These are phyloP conservation scores for Aristolochia fimbriata DNA, from an alignment of 164 flowering plant species.

Conservation along the genomic window DNA sequence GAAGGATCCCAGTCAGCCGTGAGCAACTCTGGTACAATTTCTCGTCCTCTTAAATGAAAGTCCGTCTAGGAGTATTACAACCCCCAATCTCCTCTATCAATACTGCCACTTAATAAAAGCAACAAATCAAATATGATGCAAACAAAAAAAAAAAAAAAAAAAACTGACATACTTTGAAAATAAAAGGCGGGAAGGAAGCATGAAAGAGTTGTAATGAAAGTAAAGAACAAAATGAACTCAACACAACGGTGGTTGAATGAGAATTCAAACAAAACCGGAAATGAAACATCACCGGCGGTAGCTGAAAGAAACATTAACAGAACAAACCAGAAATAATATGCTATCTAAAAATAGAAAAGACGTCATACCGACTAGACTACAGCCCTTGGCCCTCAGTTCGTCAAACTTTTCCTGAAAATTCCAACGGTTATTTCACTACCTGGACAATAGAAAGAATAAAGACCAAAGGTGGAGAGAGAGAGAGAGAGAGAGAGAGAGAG, in stretches of 20 bases:
- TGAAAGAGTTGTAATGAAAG: no score
- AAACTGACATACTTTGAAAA: no score
- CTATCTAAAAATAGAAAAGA: not conserved
- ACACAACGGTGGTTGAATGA: not conserved
- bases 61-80: no score
- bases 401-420: conserved; percentile 76
- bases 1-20: no score
- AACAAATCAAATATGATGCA: no score
- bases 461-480: not conserved
- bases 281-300: not conserved
- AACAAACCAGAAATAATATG: not conserved
- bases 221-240: not conserved
- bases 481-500: not conserved
- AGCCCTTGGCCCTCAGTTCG: conserved; percentile 69
- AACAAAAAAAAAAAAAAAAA: no score
- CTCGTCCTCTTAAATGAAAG: no score
- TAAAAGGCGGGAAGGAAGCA: no score
- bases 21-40: no score
- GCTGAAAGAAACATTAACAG: not conserved
- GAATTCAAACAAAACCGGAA: not conserved
- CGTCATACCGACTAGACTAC: conserved; percentile 56
- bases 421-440: not conserved
- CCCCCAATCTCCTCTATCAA: no score
- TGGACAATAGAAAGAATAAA: not conserved
- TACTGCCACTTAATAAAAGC: no score